Percentiles rank a stretch among this genome's conserved stretches.
phyloP scores from a whole-genome alignment of 2,329 filamentous ascomycete genomes.

The Cryoendolithus antarcticus region DNA sequence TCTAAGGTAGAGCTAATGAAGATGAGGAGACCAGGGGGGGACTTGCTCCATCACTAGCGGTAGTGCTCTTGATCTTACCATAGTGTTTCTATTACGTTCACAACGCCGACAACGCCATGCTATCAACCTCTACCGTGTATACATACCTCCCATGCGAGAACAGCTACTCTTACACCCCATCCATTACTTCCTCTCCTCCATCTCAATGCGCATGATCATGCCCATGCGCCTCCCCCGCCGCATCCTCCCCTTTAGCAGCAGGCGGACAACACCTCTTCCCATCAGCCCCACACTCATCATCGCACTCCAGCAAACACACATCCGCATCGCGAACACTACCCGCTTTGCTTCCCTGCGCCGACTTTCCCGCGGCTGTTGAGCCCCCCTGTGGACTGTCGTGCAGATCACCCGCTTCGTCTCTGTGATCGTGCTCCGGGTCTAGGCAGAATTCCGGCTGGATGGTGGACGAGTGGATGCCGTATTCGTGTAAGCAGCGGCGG shows the following conservation, averaged over 20 bases:
- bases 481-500: conserved; percentile 79
- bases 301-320: conserved; percentile 32
- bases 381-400: conserved; percentile 15
- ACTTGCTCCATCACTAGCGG: no score
- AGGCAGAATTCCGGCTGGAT: conserved; percentile 79
- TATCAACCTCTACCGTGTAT: no score
- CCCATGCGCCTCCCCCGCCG: conserved; percentile 12
- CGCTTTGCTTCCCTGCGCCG: conserved; percentile 17
- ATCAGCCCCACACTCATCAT: conserved; percentile 28
- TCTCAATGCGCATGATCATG: conserved; percentile 19
- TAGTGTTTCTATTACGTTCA: no score
- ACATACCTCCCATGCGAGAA: no score
- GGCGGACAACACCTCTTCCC: conserved; percentile 31
- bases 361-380: conserved; percentile 16
- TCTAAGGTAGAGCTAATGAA: no score
- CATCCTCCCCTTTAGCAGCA: conserved; percentile 2
- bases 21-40: no score
- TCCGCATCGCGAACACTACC: conserved; percentile 20
- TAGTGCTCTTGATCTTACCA: no score
- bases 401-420: conserved; percentile 18
- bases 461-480: conserved; percentile 92
- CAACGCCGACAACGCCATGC: no score
- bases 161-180: no score
- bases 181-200: no score
- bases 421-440: conserved; percentile 32